Base-by-base conservation (phyloP, 2,329 filamentous ascomycete genomes). In the Trichoderma arundinaceum region DNA sequence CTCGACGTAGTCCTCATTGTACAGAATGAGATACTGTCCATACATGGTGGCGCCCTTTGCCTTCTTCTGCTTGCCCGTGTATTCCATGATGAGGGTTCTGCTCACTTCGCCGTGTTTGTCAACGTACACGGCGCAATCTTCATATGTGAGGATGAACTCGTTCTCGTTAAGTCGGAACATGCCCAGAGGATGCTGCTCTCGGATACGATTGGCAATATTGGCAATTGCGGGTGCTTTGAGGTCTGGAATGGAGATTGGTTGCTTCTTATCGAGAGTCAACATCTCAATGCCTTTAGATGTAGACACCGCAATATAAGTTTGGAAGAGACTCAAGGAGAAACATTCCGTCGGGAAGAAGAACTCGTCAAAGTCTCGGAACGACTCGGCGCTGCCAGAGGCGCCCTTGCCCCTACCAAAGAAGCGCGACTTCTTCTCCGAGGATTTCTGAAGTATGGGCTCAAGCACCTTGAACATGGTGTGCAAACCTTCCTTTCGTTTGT, bases 271-370 rank as follows among this genome's bases (percentile, higher is more conserved):
- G 33, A 99, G 84, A 0, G 94, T 98, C 76, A 99, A 86, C 69
- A 99, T 91, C 79, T 99, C 96, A 72, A 99, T 93, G 28, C 95
- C 96, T 77, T 93, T 92, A 46, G 92, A 86, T 0, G 94, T 98
- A 19, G 92, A 90, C 54, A 99, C 92, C 9, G 95, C 92, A 61
- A 99, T 90, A 68, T 93, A 96, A 0, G 90, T 92, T 76, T 97
- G 92, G 86, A 98, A 99, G 60, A 99, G 86, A 77, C 97, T 98
- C 75, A 99, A 91, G 54, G 92, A 92, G 77, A 90, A 97, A 77
- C 93, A 97, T 75, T 99, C 96, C 2, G 92, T 90, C 0, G 95
- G 95, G 71, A 99, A 94, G 79, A 98, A 99, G 79, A 99, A 99
- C 71, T 98, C 95, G 80, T 99, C 95, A 76, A 94, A 99, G 75